phyloP scores from a whole-genome alignment of 192 early-diverging fungal species.

The Backusella macrospora region DNA sequence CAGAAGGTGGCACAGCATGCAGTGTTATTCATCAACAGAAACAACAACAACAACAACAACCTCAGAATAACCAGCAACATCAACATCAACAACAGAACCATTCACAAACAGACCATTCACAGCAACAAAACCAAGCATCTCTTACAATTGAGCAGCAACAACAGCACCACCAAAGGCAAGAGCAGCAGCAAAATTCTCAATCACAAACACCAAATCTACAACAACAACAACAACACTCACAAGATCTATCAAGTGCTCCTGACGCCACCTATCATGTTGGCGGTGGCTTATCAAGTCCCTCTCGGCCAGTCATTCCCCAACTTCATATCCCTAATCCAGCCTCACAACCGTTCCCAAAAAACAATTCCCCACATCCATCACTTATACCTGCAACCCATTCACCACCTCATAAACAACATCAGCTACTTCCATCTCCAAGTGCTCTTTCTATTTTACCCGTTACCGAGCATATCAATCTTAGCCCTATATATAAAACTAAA shows the following conservation, averaged over 20 bases:
- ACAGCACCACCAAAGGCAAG: background rate
- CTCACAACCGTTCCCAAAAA: conserved; percentile 16
- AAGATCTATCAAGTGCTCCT: conserved; percentile 10
- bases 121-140: background rate
- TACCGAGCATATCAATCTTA: conserved; percentile 10
- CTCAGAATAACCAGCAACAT: background rate
- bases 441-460: conserved; percentile 17
- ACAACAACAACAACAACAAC: background rate
- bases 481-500: conserved; percentile 13
- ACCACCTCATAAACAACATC: conserved; percentile 6
- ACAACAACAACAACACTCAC: conserved; percentile 1
- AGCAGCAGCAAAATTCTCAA: background rate
- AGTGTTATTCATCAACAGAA: conserved; percentile 25
- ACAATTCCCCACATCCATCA: background rate
- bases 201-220: conserved; percentile 13
- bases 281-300: background rate
- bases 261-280: background rate
- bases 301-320: conserved; percentile 21
- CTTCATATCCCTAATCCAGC: conserved; percentile 22
- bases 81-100: background rate
- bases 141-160: background rate
- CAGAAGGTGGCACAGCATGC: conserved; percentile 43
- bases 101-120: background rate
- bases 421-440: conserved; percentile 17
- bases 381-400: conserved; percentile 7